Conservation (phyloP, 2,329 filamentous ascomycete species). For the Leptoxyphium fumago region DNA sequence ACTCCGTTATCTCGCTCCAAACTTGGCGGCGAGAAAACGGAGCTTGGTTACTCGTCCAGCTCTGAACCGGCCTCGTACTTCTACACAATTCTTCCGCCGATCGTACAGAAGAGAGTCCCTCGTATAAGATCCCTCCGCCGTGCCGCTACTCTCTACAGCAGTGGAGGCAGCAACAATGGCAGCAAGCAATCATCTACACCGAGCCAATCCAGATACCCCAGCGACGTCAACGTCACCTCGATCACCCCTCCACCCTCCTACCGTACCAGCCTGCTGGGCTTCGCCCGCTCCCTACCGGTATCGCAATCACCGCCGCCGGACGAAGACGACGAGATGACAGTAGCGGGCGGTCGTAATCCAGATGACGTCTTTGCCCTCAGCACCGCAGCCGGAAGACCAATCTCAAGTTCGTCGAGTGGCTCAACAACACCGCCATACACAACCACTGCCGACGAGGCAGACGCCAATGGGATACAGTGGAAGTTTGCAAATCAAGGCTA, state of each 20-base stretch:
- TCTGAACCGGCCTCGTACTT: slow-evolving; percentile 28
- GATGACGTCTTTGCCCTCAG: slow-evolving; percentile 3
- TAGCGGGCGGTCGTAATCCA: not conserved
- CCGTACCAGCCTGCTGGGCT: not conserved
- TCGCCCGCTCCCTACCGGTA: not conserved
- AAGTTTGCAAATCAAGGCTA: slow-evolving; percentile 37
- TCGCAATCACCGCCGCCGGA: not conserved
- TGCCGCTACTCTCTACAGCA: slow-evolving; percentile 15
- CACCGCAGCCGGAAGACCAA: slow-evolving; percentile 6
- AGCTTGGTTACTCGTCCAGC: not conserved
- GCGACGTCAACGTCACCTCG: slow-evolving; percentile 11
- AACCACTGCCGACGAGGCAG: slow-evolving; percentile 1
- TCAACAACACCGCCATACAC: slow-evolving; percentile 4
- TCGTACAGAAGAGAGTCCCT: slow-evolving; percentile 38
- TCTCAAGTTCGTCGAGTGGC: slow-evolving; percentile 9
- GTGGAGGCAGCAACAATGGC: slow-evolving; percentile 3
- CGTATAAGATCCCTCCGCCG: slow-evolving; percentile 35
- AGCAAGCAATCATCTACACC: slow-evolving; percentile 1
- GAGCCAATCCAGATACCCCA: slow-evolving; percentile 2
- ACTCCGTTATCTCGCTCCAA: too few relatives aligned
- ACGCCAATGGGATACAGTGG: slow-evolving; percentile 30
- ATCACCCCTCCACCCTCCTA: slow-evolving; percentile 24
- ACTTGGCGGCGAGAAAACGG: not conserved
- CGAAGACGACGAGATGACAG: slow-evolving; percentile 1
- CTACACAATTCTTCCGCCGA: slow-evolving; percentile 38